These are phyloP conservation scores for Halenospora varia DNA, from an alignment of 495 filamentous ascomycete genomes.

Conservation along the genomic window DNA sequence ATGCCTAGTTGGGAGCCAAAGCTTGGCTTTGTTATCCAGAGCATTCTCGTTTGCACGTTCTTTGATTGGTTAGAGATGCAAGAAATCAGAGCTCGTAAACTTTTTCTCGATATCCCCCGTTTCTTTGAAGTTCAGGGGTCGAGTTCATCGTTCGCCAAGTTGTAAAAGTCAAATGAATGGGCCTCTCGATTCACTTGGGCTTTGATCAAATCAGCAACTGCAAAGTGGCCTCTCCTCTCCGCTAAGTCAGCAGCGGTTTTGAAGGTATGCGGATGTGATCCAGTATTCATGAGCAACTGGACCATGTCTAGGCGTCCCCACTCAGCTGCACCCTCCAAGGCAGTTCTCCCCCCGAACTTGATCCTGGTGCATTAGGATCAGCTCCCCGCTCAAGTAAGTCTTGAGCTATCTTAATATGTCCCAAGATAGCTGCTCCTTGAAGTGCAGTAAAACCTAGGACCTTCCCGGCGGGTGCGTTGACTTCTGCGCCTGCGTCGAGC, in stretches of 20 bases:
- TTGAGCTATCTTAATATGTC: conserved; percentile 3
- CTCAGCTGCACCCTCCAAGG: conserved; percentile 16
- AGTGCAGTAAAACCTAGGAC: background rate
- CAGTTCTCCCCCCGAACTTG: background rate
- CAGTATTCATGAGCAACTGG: background rate
- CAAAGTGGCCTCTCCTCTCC: background rate
- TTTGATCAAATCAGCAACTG: background rate
- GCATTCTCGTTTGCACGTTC: too few relatives aligned
- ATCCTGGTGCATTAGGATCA: conserved; percentile 6
- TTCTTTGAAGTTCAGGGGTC: background rate
- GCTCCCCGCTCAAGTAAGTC: conserved; percentile 12
- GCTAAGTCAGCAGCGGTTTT: background rate
- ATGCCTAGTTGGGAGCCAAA: too few relatives aligned
- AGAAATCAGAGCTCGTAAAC: too few relatives aligned
- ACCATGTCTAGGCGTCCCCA: conserved; percentile 1
- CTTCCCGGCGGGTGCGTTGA: conserved; percentile 8
- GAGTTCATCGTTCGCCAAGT: background rate
- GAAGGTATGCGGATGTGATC: background rate
- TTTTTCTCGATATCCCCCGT: too few relatives aligned
- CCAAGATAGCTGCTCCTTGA: background rate
- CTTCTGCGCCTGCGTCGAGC: conserved; percentile 9
- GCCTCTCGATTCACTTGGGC: background rate
- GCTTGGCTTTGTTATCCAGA: too few relatives aligned
- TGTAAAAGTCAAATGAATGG: background rate
- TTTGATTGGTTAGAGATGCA: too few relatives aligned